Percentiles rank a stretch among this genome's conserved stretches.
Conservation (phyloP, 768 basidiomycete species). For the Melanogaster broomeanus region DNA sequence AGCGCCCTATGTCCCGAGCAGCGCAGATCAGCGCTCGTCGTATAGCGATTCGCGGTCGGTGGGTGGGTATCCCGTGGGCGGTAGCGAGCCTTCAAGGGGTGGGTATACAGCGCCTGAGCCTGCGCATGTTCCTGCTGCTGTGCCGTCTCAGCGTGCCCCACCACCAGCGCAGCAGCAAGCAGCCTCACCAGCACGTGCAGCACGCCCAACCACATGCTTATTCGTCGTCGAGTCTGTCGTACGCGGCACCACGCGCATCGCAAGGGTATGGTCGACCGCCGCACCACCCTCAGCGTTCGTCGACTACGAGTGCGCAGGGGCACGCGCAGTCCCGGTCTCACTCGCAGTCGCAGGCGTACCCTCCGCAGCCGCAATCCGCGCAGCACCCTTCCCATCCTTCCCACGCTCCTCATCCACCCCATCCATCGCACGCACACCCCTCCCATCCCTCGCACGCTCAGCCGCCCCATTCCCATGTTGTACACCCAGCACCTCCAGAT, state of each 20-base stretch:
- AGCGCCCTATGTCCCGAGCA: constrained; percentile 18
- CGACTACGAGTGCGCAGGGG: not conserved
- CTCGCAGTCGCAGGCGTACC: constrained; percentile 31
- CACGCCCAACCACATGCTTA: constrained; percentile 17
- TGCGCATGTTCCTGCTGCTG: constrained; percentile 11
- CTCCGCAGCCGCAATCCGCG: constrained; percentile 7
- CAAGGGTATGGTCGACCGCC: constrained; percentile 17
- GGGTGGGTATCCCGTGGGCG: constrained; percentile 12
- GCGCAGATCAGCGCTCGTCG: constrained; percentile 16
- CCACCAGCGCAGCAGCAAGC: constrained; percentile 18
- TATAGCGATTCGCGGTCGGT: constrained; percentile 24
- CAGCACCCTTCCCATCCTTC: constrained; percentile 12
- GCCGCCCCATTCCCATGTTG: constrained; percentile 15
- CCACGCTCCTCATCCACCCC: constrained; percentile 8
- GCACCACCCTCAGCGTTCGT: constrained; percentile 18
- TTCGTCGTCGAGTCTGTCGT: constrained; percentile 13
- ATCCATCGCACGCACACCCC: constrained; percentile 16
- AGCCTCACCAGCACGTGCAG: too few relatives aligned
- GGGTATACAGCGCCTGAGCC: constrained; percentile 18
- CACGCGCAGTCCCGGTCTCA: constrained; percentile 14
- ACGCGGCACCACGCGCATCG: constrained; percentile 12
- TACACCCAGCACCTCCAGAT: constrained; percentile 8
- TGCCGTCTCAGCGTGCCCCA: constrained; percentile 20
- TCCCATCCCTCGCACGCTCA: constrained; percentile 13
- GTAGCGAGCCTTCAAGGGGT: constrained; percentile 10